These are phyloP conservation scores for Plasmodiophora brassicae DNA, from an alignment of 208 protist species.

Conservation along the genomic window DNA sequence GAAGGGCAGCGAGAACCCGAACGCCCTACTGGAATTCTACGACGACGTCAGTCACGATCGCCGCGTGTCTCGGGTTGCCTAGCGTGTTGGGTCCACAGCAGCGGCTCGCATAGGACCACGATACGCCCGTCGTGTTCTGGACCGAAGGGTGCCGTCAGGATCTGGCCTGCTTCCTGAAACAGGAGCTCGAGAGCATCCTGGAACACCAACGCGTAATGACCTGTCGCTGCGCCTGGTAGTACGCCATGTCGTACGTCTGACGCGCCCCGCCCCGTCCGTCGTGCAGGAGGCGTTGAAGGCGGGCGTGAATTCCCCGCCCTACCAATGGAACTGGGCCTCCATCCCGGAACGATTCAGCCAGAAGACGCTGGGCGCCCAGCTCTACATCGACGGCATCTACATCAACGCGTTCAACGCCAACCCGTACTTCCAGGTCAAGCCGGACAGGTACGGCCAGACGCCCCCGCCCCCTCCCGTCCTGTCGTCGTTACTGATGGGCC, in stretches of 20 bases:
- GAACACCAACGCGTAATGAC: not conserved
- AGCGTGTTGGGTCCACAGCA: too few species aligned
- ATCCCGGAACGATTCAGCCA: conserved; percentile 16
- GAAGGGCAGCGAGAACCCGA: not conserved
- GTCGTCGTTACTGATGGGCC: not conserved
- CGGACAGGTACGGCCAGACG: not conserved
- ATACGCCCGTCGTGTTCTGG: conserved; percentile 18
- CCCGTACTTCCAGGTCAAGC: conserved; percentile 25
- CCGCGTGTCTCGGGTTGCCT: not conserved
- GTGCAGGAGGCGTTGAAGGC: not conserved
- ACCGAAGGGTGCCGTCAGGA: not conserved
- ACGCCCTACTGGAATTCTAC: not conserved
- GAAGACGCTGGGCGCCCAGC: conserved; percentile 6
- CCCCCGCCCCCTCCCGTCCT: too few species aligned
- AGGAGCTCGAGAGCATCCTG: not conserved
- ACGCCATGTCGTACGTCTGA: not conserved
- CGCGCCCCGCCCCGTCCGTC: too few species aligned
- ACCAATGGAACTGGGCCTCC: not conserved
- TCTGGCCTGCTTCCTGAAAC: not conserved
- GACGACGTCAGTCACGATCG: not conserved
- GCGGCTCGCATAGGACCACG: conserved; percentile 1
- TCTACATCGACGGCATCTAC: conserved; percentile 29
- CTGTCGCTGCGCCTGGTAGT: not conserved
- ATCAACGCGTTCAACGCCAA: conserved; percentile 34
- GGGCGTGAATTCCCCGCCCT: not conserved